Percentiles rank a stretch among this genome's conserved stretches.
Evolutionary conservation across 169 alveolate species (phyloP).

Genomic region (Amoebophrya sp.): DNA sequence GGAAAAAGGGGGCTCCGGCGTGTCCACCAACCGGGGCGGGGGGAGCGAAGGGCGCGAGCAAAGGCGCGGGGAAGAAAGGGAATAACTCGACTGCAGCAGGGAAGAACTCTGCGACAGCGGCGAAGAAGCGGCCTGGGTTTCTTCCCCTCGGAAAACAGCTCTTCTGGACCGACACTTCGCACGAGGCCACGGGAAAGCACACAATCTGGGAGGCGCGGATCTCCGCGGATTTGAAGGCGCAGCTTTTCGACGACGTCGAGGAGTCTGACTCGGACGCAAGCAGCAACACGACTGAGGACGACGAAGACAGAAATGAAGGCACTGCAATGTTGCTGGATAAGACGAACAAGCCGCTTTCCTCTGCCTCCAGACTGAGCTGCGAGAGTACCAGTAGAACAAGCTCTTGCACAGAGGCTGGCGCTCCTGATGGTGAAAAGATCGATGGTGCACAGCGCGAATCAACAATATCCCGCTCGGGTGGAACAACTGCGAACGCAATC

Average conservation of each 20-base stretch:
- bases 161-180: background rate
- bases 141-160: slow-evolving; percentile 12
- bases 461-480: too few relatives aligned
- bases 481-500: too few relatives aligned
- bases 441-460: too few relatives aligned
- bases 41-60: background rate
- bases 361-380: too few relatives aligned
- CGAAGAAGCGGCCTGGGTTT: slow-evolving; percentile 1
- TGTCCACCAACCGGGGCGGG: too few relatives aligned
- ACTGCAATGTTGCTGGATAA: too few relatives aligned
- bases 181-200: background rate
- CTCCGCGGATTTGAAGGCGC: background rate
- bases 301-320: too few relatives aligned
- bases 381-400: too few relatives aligned
- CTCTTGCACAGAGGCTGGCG: background rate
- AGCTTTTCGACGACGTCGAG: background rate
- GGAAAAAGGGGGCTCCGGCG: background rate
- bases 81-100: background rate
- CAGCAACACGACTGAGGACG: too few relatives aligned
- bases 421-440: too few relatives aligned
- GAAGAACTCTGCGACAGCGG: background rate
- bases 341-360: too few relatives aligned
- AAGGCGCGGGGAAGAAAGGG: background rate
- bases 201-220: background rate
- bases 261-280: too few relatives aligned